These are phyloP conservation scores for Ophiosphaerella korrae DNA, from an alignment of 2,329 filamentous ascomycete species.

Conservation along the genomic window DNA sequence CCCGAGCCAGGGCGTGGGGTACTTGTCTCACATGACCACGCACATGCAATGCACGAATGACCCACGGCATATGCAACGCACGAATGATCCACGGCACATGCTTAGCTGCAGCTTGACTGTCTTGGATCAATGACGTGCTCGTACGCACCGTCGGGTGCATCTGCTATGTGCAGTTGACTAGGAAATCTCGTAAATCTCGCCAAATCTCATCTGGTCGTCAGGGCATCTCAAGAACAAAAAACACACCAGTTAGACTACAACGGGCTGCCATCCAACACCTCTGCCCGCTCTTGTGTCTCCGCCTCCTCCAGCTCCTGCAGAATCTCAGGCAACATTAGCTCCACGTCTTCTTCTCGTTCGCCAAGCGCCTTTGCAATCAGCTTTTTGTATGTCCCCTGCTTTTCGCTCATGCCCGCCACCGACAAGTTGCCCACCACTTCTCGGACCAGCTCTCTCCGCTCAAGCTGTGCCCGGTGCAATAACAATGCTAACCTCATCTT, in stretches of 20 bases:
- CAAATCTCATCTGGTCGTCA: neutral
- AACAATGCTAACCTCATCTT: conserved; percentile 64
- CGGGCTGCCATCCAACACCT: conserved; percentile 43
- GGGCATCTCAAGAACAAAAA: neutral
- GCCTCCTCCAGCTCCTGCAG: conserved; percentile 56
- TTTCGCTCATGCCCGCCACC: conserved; percentile 72
- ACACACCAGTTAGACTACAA: conserved; percentile 12
- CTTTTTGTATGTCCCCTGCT: conserved; percentile 73
- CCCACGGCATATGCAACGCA: neutral
- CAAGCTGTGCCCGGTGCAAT: conserved; percentile 61
- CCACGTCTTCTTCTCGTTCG: conserved; percentile 70
- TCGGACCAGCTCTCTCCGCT: conserved; percentile 66
- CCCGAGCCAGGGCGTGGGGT: conserved; percentile 1
- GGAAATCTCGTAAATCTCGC: conserved; percentile 7
- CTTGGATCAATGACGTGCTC: conserved; percentile 4
- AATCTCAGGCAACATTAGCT: conserved; percentile 62
- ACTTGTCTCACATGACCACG: neutral
- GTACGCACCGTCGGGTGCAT: neutral
- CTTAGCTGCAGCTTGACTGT: neutral
- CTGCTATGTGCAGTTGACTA: neutral
- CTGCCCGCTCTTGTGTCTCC: conserved; percentile 46
- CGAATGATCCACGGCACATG: neutral
- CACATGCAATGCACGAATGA: conserved; percentile 5
- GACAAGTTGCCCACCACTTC: conserved; percentile 73
- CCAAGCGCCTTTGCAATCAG: conserved; percentile 72